Percentiles rank a stretch among this genome's conserved stretches.
Evolutionary conservation across 2,329 filamentous ascomycete species (phyloP).

Genomic region (Sporothrix mexicana): DNA sequence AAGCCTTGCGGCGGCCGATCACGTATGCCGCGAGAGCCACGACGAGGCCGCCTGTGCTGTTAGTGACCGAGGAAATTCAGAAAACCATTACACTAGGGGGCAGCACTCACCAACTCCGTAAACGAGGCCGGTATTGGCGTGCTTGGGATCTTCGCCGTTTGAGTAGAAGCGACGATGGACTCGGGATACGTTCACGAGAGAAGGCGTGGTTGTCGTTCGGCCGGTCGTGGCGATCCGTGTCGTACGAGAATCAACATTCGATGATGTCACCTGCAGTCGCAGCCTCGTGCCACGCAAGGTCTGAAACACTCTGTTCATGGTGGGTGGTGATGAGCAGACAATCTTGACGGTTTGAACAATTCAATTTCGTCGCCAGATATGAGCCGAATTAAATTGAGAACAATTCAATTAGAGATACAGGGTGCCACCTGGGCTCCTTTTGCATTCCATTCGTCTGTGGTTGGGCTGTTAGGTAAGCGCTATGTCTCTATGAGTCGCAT

Average conservation of each 20-base stretch:
- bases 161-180: background rate
- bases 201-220: background rate
- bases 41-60: background rate
- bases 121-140: background rate
- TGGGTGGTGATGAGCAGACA: no score
- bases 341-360: no score
- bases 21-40: background rate
- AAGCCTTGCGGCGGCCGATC: background rate
- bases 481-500: background rate
- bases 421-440: background rate
- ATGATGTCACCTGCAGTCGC: conserved; percentile 3
- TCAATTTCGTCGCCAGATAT: no score
- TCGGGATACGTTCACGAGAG: background rate
- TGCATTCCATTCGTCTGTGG: background rate
- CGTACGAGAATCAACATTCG: background rate
- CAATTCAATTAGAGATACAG: no score
- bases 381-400: background rate
- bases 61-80: background rate
- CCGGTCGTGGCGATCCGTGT: background rate
- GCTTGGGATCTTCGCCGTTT: background rate
- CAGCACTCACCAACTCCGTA: background rate
- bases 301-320: background rate
- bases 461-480: conserved; percentile 12
- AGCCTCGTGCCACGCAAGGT: conserved; percentile 18
- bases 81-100: background rate